Base-by-base conservation (phyloP, 768 basidiomycete genomes). In the Mycena haematopus region DNA sequence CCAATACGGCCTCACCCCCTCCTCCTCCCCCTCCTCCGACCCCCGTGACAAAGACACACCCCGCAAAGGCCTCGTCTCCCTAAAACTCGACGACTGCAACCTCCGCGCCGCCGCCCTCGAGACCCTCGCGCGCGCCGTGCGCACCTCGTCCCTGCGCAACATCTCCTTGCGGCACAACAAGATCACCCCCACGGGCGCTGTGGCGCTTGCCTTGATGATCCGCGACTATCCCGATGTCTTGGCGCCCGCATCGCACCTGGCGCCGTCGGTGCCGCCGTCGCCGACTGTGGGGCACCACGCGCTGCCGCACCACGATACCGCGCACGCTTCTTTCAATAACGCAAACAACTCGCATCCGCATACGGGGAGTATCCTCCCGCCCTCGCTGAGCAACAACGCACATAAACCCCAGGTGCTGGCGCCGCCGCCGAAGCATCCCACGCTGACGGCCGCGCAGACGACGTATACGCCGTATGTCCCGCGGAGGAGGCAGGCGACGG, bases 131-230 rank as follows among this genome's bases (percentile, higher is more conserved):
- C 89, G 94, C 58, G 87, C 86, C 15, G 86, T 98, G 19, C 91
- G 96, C 6, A 87, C 85, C 0, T 95, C 94, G 0, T 88, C 89
- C 0, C 76, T 99, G 60, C 86, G 87, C 60, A 94, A 99, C 71
- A 88, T 99, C 52, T 96, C 95, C 6, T 77, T 99, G 24, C 86
- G 96, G 17, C 85, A 93, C 49, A 99, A 99, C 75, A 86, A 86
- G 45, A 97, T 99, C 69, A 86, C 82, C 35, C 83, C 88, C 0
- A 84, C 91, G 0, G 95, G 95, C 35, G 95, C 91, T 9, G 94
- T 99, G 6, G 92, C 95, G 0, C 81, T 99, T 14, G 95, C 96
- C 0, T 83, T 97, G 54, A 96, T 99, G 93, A 95, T 98, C 65
- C 86, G 92, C 54, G 96, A 99, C 74, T 99, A 98, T 71, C 93